phyloP scores from a whole-genome alignment of 108 stramenopile genomes.

The Nitzschia sp. region DNA sequence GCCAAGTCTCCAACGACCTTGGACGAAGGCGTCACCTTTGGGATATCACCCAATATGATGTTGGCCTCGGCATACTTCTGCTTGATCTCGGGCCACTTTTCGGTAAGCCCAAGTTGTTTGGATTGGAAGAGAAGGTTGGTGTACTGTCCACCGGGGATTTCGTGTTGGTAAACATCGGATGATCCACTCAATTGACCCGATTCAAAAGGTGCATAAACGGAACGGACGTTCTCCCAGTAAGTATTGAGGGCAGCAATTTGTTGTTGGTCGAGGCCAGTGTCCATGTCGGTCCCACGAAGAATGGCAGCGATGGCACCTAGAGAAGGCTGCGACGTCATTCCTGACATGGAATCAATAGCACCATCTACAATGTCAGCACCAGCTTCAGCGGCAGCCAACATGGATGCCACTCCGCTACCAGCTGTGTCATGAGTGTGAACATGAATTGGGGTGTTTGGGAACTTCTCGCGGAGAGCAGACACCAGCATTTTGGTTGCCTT shows the following conservation, averaged over 20 bases:
- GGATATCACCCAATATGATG: conserved; percentile 90
- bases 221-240: conserved; percentile 91
- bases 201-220: conserved; percentile 93
- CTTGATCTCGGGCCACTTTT: conserved; percentile 89
- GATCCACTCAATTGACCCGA: conserved; percentile 86
- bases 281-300: conserved; percentile 70
- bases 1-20: conserved; percentile 97
- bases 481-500: conserved; percentile 79
- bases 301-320: conserved; percentile 89
- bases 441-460: conserved; percentile 92
- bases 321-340: conserved; percentile 92
- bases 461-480: conserved; percentile 76
- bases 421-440: conserved; percentile 98
- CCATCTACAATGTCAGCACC: conserved; percentile 94
- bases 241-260: conserved; percentile 61
- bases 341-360: conserved; percentile 90
- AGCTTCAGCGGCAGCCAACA: conserved; percentile 86
- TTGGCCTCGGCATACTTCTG: conserved; percentile 91
- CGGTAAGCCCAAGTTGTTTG: conserved; percentile 91
- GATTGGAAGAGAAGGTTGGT: conserved; percentile 96
- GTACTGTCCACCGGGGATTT: conserved; percentile 97
- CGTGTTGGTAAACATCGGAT: conserved; percentile 93
- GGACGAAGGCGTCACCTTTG: conserved; percentile 95
- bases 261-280: conserved; percentile 78
- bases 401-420: conserved; percentile 92